A percentile compares a stretch with the other conserved stretches of the same genome.
These are phyloP conservation scores for Mycena vulgaris DNA, from an alignment of 768 basidiomycete species.

Conservation along the genomic window DNA sequence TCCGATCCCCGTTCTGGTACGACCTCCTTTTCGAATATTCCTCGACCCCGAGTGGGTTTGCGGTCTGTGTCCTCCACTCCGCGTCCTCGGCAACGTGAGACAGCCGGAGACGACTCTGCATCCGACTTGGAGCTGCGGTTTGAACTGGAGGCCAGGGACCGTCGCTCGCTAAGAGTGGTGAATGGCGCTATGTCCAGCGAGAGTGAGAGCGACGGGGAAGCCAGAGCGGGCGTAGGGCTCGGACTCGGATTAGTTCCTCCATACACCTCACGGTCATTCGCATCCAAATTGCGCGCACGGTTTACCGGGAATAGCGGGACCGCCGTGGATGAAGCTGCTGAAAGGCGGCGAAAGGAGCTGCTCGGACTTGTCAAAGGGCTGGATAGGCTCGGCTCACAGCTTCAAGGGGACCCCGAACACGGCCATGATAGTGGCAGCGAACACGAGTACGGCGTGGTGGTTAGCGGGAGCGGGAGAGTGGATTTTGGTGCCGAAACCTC, in stretches of 20 bases:
- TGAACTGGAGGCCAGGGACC: slow-evolving; percentile 34
- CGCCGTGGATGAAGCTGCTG: slow-evolving; percentile 32
- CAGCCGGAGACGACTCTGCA: slow-evolving; percentile 58
- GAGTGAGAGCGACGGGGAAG: slow-evolving; percentile 37
- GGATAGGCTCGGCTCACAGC: slow-evolving; percentile 32
- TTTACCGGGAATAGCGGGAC: slow-evolving; percentile 4
- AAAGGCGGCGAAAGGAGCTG: slow-evolving; percentile 44
- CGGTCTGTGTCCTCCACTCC: slow-evolving; percentile 40
- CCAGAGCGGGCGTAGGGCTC: slow-evolving; percentile 14
- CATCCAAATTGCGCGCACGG: slow-evolving; percentile 34
- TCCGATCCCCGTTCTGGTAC: not conserved
- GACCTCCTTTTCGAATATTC: slow-evolving; percentile 50
- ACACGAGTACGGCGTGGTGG: slow-evolving; percentile 2
- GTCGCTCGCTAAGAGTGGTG: slow-evolving; percentile 35
- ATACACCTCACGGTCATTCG: slow-evolving; percentile 53
- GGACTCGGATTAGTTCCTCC: slow-evolving; percentile 37
- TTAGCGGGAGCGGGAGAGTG: slow-evolving; percentile 32
- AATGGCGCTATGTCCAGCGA: slow-evolving; percentile 31
- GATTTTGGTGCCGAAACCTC: slow-evolving; percentile 16
- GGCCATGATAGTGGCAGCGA: slow-evolving; percentile 3
- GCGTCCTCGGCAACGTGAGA: slow-evolving; percentile 28
- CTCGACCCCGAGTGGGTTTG: slow-evolving; percentile 49
- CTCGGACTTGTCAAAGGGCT: slow-evolving; percentile 43
- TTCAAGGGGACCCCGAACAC: not conserved
- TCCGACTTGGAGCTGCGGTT: slow-evolving; percentile 49